These are phyloP conservation scores for Nematocida parisii DNA, from an alignment of 371 early-diverging fungal species.

Conservation along the genomic window DNA sequence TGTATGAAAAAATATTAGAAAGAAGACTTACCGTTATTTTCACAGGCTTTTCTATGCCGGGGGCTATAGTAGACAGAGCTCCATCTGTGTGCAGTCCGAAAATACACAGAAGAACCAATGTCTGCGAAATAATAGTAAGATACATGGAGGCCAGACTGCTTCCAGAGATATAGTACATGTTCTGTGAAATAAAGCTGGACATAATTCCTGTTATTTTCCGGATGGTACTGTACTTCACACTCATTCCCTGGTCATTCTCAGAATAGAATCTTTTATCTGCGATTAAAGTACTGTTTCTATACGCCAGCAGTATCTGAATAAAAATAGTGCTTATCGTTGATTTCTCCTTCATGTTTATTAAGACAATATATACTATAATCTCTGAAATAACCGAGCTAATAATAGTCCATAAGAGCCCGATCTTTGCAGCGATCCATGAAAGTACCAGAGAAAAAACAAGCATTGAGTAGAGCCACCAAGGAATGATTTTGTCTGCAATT, in stretches of 20 bases:
- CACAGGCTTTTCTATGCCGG: background rate
- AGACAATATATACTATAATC: conserved; percentile 47
- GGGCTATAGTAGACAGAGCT: background rate
- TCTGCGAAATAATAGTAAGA: conserved; percentile 48
- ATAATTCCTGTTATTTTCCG: conserved; percentile 56
- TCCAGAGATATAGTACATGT: conserved; percentile 57
- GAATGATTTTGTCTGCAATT: conserved; percentile 60
- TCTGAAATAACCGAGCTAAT: conserved; percentile 58
- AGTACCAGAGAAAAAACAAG: conserved; percentile 55
- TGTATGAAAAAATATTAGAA: conserved; percentile 44
- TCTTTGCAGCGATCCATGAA: conserved; percentile 45
- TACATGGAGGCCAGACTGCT: conserved; percentile 27
- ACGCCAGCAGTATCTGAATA: conserved; percentile 49
- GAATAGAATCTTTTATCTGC: conserved; percentile 46
- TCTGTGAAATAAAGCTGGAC: conserved; percentile 64
- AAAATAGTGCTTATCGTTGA: conserved; percentile 31
- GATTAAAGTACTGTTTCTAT: conserved; percentile 54
- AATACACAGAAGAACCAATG: conserved; percentile 21
- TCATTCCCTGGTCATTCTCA: conserved; percentile 29
- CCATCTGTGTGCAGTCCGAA: conserved; percentile 6
- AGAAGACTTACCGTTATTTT: background rate
- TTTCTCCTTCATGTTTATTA: conserved; percentile 52
- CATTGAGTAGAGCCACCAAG: conserved; percentile 60
- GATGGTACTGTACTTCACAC: conserved; percentile 37
- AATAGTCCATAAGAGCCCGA: conserved; percentile 53